phyloP scores from a whole-genome alignment of 495 filamentous ascomycete genomes.

The Podospora conica region DNA sequence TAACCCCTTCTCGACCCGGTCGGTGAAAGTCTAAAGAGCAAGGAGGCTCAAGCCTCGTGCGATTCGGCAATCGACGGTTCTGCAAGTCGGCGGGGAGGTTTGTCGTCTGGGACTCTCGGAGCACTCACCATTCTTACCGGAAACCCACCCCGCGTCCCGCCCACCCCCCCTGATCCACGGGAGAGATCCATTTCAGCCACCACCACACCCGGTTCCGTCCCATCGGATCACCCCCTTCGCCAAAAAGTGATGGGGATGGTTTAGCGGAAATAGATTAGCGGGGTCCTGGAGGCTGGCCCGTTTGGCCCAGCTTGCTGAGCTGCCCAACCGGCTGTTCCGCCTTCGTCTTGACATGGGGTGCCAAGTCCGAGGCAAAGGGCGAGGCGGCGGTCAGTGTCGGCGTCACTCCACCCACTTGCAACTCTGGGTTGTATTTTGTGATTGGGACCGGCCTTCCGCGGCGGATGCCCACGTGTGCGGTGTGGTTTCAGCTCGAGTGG shows the following conservation, averaged over 20 bases:
- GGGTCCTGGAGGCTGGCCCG: background rate
- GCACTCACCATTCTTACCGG: background rate
- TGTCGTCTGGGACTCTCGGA: background rate
- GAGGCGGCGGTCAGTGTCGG: background rate
- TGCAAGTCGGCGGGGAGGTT: background rate
- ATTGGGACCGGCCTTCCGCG: background rate
- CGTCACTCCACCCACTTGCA: background rate
- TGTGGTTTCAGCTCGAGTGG: constrained; percentile 10
- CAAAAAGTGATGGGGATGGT: background rate
- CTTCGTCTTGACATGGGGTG: background rate
- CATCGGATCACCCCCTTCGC: constrained; percentile 8
- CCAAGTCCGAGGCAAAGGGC: background rate
- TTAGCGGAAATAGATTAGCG: constrained; percentile 5
- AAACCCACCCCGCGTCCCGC: background rate
- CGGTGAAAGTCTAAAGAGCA: too few species aligned
- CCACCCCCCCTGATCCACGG: background rate
- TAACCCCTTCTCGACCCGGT: too few species aligned
- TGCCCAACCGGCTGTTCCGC: constrained; percentile 10
- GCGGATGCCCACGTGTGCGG: constrained; percentile 5
- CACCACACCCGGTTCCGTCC: constrained; percentile 1
- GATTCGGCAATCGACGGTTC: background rate
- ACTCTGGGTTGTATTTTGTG: background rate
- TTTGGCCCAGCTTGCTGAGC: background rate
- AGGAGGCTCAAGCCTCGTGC: background rate
- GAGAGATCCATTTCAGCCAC: constrained; percentile 3